These are phyloP conservation scores for Cadophora luteo-olivacea DNA, from an alignment of 2,329 filamentous ascomycete species.

Conservation along the genomic window DNA sequence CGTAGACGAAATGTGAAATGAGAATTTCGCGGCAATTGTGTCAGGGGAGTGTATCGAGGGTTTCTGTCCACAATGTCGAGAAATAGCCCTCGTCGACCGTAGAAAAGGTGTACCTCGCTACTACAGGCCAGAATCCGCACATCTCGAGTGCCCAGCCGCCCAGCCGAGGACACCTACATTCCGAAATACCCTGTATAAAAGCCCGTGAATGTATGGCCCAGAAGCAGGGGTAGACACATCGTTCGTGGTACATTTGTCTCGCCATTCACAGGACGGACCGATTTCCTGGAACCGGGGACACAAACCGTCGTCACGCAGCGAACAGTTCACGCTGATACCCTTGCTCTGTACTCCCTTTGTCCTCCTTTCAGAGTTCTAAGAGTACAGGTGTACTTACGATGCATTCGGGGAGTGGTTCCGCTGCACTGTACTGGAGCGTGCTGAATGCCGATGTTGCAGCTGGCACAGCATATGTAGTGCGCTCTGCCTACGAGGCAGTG, in stretches of 20 bases:
- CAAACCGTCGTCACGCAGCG: background rate
- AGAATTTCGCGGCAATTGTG: background rate
- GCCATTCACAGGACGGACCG: constrained; percentile 12
- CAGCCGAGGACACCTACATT: too few species aligned
- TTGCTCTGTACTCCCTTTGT: background rate
- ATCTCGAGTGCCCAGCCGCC: too few species aligned
- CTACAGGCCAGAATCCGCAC: too few species aligned
- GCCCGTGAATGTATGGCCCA: background rate
- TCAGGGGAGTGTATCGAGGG: too few species aligned
- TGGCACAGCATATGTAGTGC: background rate
- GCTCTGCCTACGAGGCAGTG: background rate
- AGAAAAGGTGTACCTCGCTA: too few species aligned
- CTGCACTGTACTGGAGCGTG: background rate
- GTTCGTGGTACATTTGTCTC: background rate
- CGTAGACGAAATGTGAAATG: background rate
- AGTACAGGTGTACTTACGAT: background rate
- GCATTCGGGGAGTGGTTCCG: constrained; percentile 6
- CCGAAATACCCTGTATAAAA: too few species aligned
- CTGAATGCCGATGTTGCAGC: background rate
- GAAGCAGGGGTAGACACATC: background rate
- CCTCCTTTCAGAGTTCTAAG: background rate
- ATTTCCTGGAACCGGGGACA: constrained; percentile 14
- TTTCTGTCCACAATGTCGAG: too few species aligned
- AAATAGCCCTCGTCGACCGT: too few species aligned
- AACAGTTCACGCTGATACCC: background rate